A percentile compares a stretch with the other conserved stretches of the same genome.
phyloP scores from a whole-genome alignment of 192 early-diverging fungal genomes.

The Umbelopsis sp. region DNA sequence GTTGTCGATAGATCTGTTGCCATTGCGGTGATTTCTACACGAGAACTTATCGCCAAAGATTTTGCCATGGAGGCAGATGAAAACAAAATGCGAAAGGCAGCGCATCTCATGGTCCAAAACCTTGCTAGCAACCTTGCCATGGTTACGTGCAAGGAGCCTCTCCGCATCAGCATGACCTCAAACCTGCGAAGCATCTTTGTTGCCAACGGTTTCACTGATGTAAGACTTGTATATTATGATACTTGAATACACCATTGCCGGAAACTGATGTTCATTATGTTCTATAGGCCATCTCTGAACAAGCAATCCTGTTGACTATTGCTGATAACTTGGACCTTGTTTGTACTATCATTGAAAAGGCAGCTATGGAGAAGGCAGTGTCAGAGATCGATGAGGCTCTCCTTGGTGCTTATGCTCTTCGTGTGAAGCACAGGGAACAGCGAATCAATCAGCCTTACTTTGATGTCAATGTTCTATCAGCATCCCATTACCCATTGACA shows the following conservation, averaged over 20 bases:
- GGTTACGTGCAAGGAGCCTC: conserved; percentile 91
- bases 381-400: conserved; percentile 93
- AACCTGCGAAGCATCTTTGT: conserved; percentile 72
- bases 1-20: conserved; percentile 93
- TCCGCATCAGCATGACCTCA: conserved; percentile 80
- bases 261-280: neutral
- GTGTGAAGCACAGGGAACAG: conserved; percentile 86
- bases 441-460: conserved; percentile 85
- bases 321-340: conserved; percentile 94
- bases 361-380: conserved; percentile 93
- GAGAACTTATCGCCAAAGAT: conserved; percentile 93
- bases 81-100: conserved; percentile 90
- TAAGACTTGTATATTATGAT: conserved; percentile 19
- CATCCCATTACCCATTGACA: conserved; percentile 78
- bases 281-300: conserved; percentile 71
- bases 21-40: conserved; percentile 90
- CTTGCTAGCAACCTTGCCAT: conserved; percentile 74
- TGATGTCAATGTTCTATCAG: conserved; percentile 79
- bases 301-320: conserved; percentile 82
- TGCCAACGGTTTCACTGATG: conserved; percentile 78
- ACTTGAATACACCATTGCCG: neutral
- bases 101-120: conserved; percentile 94
- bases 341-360: conserved; percentile 93
- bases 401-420: conserved; percentile 62
- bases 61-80: conserved; percentile 96